A percentile compares a stretch with the other conserved stretches of the same genome.
Conservation (phyloP, 2,329 filamentous ascomycete genomes). For the Colletotrichum falcatum region DNA sequence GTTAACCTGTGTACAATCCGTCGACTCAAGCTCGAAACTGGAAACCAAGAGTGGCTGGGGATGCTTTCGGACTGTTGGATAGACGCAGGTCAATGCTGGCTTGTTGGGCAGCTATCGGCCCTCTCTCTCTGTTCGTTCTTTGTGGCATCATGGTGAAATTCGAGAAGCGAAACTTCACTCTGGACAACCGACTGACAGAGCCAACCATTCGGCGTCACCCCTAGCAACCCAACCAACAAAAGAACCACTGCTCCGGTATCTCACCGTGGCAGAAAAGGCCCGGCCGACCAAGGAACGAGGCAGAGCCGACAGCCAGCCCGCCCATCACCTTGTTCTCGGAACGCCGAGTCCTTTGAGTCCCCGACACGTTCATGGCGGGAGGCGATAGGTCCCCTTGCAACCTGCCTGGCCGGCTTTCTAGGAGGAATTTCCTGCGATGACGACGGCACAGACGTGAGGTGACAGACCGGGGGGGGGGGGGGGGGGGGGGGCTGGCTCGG, state of each 20-base stretch:
- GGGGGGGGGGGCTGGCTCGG: not conserved
- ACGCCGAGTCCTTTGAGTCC: not conserved
- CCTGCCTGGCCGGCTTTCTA: not conserved
- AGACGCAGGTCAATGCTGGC: too few relatives aligned
- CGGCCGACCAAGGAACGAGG: not conserved
- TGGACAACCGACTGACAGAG: not conserved
- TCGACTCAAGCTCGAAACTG: too few relatives aligned
- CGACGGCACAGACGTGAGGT: not conserved
- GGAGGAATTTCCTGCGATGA: not conserved
- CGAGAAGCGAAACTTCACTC: not conserved
- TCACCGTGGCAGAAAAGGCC: not conserved
- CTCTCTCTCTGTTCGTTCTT: not conserved
- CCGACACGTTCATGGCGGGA: not conserved
- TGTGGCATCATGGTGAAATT: not conserved
- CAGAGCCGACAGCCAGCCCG: not conserved
- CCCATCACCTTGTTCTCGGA: not conserved
- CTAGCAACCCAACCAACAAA: not conserved
- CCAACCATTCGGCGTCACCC: not conserved
- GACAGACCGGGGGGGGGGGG: not conserved
- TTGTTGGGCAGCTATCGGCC: too few relatives aligned
- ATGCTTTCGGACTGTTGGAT: too few relatives aligned
- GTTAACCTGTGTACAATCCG: too few relatives aligned
- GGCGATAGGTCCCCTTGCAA: not conserved
- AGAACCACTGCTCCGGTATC: not conserved
- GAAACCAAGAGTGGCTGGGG: too few relatives aligned